phyloP scores from a whole-genome alignment of 2,329 filamentous ascomycete genomes.

The Fusarium fujikuroi region DNA sequence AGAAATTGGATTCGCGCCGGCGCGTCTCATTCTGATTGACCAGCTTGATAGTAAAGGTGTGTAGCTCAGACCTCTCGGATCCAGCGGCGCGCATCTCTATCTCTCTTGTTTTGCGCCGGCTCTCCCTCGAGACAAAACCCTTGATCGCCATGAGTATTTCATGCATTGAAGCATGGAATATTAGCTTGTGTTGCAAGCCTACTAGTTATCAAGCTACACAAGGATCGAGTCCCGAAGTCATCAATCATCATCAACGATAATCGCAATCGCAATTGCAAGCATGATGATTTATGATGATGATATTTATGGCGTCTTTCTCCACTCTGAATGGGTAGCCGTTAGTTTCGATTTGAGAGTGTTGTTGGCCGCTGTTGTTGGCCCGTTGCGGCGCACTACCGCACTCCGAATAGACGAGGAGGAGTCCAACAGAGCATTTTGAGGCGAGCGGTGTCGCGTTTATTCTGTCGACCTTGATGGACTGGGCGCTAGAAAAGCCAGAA shows the following conservation, averaged over 20 bases:
- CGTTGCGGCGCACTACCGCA: conserved; percentile 35
- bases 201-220: conserved; percentile 1
- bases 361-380: conserved; percentile 20
- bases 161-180: conserved; percentile 16
- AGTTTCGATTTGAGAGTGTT: conserved; percentile 21
- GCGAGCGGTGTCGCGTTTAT: conserved; percentile 8
- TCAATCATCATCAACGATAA: conserved; percentile 29
- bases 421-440: background rate
- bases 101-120: conserved; percentile 12
- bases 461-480: conserved; percentile 24
- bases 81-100: conserved; percentile 33
- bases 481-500: background rate
- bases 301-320: conserved; percentile 30
- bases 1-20: conserved; percentile 32
- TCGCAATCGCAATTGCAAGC: conserved; percentile 18
- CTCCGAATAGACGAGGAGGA: conserved; percentile 33
- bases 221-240: conserved; percentile 16
- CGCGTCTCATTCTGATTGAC: conserved; percentile 33
- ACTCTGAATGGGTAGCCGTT: conserved; percentile 27
- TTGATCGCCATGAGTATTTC: conserved; percentile 10
- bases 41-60: conserved; percentile 17
- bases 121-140: conserved; percentile 19
- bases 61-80: conserved; percentile 29
- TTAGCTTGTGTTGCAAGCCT: background rate
- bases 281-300: conserved; percentile 39